Conservation (phyloP, 2,329 filamentous ascomycete species). For the Trichoderma harzianum region DNA sequence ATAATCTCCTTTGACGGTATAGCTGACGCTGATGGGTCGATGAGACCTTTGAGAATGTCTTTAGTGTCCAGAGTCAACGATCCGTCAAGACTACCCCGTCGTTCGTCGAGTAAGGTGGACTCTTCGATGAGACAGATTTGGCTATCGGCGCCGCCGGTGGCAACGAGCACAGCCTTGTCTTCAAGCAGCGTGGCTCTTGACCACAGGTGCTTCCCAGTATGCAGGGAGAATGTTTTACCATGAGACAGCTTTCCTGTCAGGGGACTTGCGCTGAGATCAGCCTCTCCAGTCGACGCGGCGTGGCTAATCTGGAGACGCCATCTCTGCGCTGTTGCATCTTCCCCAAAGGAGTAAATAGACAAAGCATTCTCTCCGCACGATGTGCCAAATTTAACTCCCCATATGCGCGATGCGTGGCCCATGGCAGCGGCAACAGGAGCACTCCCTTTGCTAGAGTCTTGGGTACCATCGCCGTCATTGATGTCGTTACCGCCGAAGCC, state of each 20-base stretch:
- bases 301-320: conserved; percentile 58
- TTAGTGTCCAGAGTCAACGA: conserved; percentile 31
- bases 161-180: conserved; percentile 44
- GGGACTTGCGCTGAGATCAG: not conserved
- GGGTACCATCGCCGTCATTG: not conserved
- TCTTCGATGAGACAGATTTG: conserved; percentile 51
- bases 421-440: conserved; percentile 66
- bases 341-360: conserved; percentile 71
- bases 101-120: not conserved
- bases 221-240: conserved; percentile 56
- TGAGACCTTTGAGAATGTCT: conserved; percentile 29
- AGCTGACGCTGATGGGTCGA: not conserved
- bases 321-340: conserved; percentile 73
- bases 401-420: conserved; percentile 87
- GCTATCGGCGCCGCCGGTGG: conserved; percentile 84
- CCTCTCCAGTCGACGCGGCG: not conserved
- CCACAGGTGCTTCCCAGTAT: conserved; percentile 91
- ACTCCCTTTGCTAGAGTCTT: not conserved
- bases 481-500: conserved; percentile 11
- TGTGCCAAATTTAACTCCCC: conserved; percentile 70
- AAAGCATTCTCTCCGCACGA: conserved; percentile 22
- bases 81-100: not conserved
- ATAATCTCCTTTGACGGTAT: conserved; percentile 40
- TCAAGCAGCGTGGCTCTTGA: conserved; percentile 51
- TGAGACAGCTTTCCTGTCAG: conserved; percentile 43